Evolutionary conservation across 129 eudicot genomes (phyloP), one percentile per base, ranked within the genome.

Genomic region (Sambucus nigra): DNA sequence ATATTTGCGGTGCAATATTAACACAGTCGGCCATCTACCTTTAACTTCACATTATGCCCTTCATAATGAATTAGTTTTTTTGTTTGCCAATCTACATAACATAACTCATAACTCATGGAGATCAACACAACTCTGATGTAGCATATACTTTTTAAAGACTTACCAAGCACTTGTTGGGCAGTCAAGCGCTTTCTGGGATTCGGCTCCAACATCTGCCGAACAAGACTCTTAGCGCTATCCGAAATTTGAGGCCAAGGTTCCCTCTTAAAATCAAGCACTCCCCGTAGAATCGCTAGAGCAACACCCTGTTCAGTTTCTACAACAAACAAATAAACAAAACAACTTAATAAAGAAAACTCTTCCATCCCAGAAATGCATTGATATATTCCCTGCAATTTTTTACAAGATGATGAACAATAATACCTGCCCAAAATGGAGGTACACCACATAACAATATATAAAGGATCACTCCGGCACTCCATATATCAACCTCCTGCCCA

Each of bases 371-470:
- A 27, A 29, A 21, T 14, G 5, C 48, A 20, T 16, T 5, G 4
- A 46, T 9, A 55, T 20, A 6, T 28, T 19, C 13, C 20, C 44
- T 18, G 4, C 8, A 22, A 42, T 39, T 2, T 26, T 33, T 16
- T 28, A 40, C 24, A 25, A 3, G 14, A 20, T 32, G 47, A 26
- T 28, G 29, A 53, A 56, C 5, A 45, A 11, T 7, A 18, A 27
- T 70, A 89, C 98, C 98, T 66, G 98, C 98, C 98, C 98, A 91
- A 61, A 91, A 91, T 22, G 98, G 98, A 64, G 98, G 98, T 74
- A 91, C 98, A 27, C 98, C 98, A 26, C 98, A 85, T 47, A 91
- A 70, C 57, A 91, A 69, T 60, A 91, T 91, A 40, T 91, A 91
- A 2, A 91, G 77, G 63, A 91, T 91, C 44, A 91, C 98, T 51